These are phyloP conservation scores for Hanseniaspora pseudoguilliermondii DNA, from an alignment of 805 yeast genomes.

Conservation along the genomic window DNA sequence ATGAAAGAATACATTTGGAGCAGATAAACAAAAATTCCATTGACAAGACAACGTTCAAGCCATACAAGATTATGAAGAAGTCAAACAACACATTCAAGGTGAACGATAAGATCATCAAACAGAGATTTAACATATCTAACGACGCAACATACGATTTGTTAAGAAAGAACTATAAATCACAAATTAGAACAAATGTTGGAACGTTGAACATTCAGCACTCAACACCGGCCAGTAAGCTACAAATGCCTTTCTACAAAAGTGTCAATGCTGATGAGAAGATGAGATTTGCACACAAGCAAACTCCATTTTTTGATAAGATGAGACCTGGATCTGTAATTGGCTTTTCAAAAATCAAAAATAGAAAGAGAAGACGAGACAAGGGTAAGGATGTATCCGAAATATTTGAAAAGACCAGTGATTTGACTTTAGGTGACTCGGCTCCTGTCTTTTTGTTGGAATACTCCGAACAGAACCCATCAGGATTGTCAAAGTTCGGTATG, in stretches of 20 bases:
- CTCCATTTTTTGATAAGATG: constrained; percentile 44
- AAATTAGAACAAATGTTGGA: constrained; percentile 84
- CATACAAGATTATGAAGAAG: constrained; percentile 12
- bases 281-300: constrained; percentile 63
- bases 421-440: constrained; percentile 75
- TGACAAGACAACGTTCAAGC: constrained; percentile 1
- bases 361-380: constrained; percentile 82
- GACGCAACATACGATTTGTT: constrained; percentile 74
- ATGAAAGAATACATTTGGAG: constrained; percentile 57
- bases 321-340: constrained; percentile 67
- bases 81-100: constrained; percentile 26
- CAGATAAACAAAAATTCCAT: constrained; percentile 14
- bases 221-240: constrained; percentile 71
- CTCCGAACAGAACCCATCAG: constrained; percentile 75
- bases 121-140: constrained; percentile 73
- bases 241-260: constrained; percentile 83
- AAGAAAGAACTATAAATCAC: constrained; percentile 76
- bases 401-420: constrained; percentile 56
- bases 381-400: constrained; percentile 70
- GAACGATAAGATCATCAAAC: constrained; percentile 26
- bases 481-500: constrained; percentile 86
- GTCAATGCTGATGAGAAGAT: constrained; percentile 51
- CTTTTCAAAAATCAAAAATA: constrained; percentile 57
- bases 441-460: constrained; percentile 72
- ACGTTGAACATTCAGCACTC: constrained; percentile 85